Base-by-base conservation (phyloP, 768 basidiomycete genomes). In the Leucosporidium creatinivorum region DNA sequence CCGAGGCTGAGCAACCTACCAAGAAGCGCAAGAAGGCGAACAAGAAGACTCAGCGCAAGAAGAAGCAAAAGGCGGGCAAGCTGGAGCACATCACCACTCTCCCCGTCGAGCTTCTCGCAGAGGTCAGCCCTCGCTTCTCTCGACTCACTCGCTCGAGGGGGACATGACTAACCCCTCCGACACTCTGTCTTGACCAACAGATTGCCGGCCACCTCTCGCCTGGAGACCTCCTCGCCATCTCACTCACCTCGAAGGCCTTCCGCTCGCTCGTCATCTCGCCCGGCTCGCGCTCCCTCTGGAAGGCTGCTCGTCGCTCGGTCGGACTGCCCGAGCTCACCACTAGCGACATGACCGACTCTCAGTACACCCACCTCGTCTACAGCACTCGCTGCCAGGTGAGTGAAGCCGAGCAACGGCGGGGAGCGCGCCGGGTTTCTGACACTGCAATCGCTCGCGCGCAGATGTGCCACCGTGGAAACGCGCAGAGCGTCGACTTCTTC, bases 191-290 rank as follows among this genome's bases (percentile, higher is more conserved):
- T 33, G 3, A 26, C 15, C 26, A 8, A 28, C 61, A 68, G 67
- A 64, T 65, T 59, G 60, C 60, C 59, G 57, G 59, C 8, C 25
- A 56, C 73, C 72, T 69, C 75, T 73, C 64, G 67, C 77, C 58
- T 74, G 74, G 73, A 73, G 60, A 72, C 69, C 70, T 66, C 10
- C 58, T 63, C 52, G 1, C 33, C 21, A 50, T 65, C 28, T 18
- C 61, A 17, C 39, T 33, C 23, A 54, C 58, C 26, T 63, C 17
- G 51, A 62, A 60, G 54, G 12, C 30, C 12, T 66, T 63, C 61
- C 49, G 49, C 49, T 18, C 50, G 17, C 48, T 65, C 33, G 59
- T 59, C 51, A 9, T 48, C n/a, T 26, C 21, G 4, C 31, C 54
- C 3, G 8, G 36, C 8, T 61, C 54, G 61, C 36, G 23, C 49